Conservation (phyloP, 352 stramenopile genomes). For the Phytophthora tubulina region DNA sequence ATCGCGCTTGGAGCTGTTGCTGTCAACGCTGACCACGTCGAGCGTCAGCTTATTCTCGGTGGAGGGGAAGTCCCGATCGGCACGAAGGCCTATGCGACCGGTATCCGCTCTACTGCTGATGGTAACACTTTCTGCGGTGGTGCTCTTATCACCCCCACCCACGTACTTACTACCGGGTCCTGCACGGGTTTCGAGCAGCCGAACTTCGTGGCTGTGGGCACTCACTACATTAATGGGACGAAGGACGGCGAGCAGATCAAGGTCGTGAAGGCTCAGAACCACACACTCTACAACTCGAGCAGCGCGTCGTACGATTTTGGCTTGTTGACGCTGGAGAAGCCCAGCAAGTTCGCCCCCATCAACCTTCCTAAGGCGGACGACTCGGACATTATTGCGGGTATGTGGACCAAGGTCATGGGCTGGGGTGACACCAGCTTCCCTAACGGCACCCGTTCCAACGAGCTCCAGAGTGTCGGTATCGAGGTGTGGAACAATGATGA, state of each 20-base stretch:
- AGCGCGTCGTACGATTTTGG: slow-evolving; percentile 31
- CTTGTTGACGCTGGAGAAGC: slow-evolving; percentile 51
- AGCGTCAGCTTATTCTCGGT: slow-evolving; percentile 45
- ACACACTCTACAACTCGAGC: slow-evolving; percentile 14
- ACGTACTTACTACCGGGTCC: slow-evolving; percentile 21
- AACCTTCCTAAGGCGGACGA: slow-evolving; percentile 37
- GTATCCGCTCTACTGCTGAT: slow-evolving; percentile 30
- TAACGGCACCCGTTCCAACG: slow-evolving; percentile 21
- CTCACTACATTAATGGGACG: slow-evolving; percentile 31
- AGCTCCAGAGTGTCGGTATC: slow-evolving; percentile 47
- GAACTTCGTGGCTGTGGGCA: slow-evolving; percentile 23
- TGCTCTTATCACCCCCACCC: slow-evolving; percentile 14
- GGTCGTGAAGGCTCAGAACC: slow-evolving; percentile 14
- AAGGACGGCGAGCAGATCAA: slow-evolving; percentile 31
- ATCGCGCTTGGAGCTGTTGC: slow-evolving; percentile 12
- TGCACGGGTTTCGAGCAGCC: slow-evolving; percentile 7
- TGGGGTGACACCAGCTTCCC: slow-evolving; percentile 38
- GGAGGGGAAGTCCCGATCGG: slow-evolving; percentile 41
- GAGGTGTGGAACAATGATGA: slow-evolving; percentile 45
- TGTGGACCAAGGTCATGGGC: slow-evolving; percentile 45
- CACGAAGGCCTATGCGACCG: slow-evolving; percentile 44
- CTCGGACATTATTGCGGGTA: slow-evolving; percentile 32
- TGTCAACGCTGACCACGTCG: slow-evolving; percentile 10
- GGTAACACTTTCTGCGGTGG: slow-evolving; percentile 25
- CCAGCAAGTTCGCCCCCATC: slow-evolving; percentile 45